Percentiles rank a stretch among this genome's conserved stretches.
phyloP scores from a whole-genome alignment of 2,329 filamentous ascomycete genomes.

The Aureobasidium namibiae region DNA sequence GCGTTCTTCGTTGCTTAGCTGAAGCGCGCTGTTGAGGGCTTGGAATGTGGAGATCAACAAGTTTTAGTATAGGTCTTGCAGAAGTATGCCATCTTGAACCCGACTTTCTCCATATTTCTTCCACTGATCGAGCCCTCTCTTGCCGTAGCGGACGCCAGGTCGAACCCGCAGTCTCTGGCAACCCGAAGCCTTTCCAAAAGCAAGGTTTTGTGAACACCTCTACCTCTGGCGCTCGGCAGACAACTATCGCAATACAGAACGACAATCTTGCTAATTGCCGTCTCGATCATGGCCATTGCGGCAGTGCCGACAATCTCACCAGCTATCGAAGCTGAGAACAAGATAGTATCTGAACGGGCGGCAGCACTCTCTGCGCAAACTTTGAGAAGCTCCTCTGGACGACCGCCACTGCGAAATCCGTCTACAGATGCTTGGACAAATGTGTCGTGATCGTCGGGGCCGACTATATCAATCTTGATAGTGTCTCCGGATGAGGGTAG shows the following conservation, averaged over 20 bases:
- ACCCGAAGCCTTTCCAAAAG: not conserved
- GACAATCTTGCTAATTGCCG: not conserved
- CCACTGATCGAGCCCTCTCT: not conserved
- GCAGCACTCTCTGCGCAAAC: not conserved
- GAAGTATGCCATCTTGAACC: not conserved
- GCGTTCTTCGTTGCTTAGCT: no score
- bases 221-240: not conserved
- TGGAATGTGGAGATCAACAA: not conserved
- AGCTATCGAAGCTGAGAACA: not conserved
- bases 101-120: not conserved
- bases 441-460: not conserved
- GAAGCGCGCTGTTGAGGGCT: no score
- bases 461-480: not conserved
- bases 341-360: not conserved
- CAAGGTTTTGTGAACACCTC: not conserved
- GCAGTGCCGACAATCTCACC: not conserved
- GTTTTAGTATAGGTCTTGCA: not conserved
- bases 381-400: not conserved
- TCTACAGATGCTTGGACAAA: not conserved
- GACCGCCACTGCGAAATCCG: not conserved
- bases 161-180: not conserved
- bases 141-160: not conserved
- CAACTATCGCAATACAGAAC: not conserved
- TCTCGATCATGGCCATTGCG: not conserved
- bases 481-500: rapidly evolving